Percentiles rank a stretch among this genome's conserved stretches.
phyloP scores from a whole-genome alignment of 108 stramenopile genomes.

The Schizochytrium sp. region DNA sequence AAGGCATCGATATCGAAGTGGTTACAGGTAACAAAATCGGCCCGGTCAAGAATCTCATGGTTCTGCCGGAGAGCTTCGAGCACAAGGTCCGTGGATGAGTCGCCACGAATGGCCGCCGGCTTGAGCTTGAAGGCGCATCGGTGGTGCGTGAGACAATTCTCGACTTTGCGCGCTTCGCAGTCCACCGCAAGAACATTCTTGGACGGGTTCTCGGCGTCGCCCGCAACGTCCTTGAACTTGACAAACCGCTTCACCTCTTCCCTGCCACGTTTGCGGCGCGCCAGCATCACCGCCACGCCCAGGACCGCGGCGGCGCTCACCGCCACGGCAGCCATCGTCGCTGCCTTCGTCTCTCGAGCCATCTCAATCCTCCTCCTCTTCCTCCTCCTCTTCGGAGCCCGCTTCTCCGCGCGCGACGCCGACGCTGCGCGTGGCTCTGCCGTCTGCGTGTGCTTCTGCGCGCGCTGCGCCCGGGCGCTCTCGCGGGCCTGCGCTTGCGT shows the following conservation, averaged over 20 bases:
- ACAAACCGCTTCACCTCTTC: background rate
- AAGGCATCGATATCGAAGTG: constrained; percentile 9
- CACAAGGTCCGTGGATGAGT: background rate
- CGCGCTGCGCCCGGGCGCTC: no score
- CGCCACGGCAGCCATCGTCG: no score
- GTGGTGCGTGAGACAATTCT: background rate
- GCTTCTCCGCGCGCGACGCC: no score
- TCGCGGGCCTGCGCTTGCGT: no score
- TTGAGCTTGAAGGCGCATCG: background rate
- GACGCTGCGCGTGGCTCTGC: no score
- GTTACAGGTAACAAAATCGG: background rate
- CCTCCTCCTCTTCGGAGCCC: no score
- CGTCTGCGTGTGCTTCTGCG: no score
- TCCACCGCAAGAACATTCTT: background rate
- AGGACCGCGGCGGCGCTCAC: no score
- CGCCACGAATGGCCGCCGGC: background rate
- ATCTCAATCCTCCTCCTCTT: no score
- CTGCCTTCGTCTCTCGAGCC: no score
- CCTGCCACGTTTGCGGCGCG: no score
- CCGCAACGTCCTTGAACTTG: background rate
- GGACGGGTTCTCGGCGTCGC: background rate
- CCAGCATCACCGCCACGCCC: no score
- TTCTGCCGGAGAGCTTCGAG: background rate
- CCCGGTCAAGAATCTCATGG: background rate
- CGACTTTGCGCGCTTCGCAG: background rate